These are phyloP conservation scores for Pseudopyrenochaeta lycopersici DNA, from an alignment of 2,329 filamentous ascomycete species.

Conservation along the genomic window DNA sequence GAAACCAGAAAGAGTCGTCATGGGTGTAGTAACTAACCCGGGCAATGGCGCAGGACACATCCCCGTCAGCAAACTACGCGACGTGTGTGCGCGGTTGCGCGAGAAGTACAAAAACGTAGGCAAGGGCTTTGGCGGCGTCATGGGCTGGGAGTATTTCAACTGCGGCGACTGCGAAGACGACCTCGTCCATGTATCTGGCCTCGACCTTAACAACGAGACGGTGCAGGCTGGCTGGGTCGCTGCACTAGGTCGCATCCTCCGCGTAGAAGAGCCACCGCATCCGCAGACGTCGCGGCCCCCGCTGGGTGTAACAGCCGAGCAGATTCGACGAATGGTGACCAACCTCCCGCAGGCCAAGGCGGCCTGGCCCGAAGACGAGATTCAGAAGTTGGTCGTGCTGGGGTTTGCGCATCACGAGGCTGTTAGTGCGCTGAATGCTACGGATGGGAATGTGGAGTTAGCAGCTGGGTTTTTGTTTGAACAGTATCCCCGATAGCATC, in stretches of 20 bases:
- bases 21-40: slow-evolving; percentile 83
- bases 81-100: slow-evolving; percentile 66
- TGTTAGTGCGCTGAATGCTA: slow-evolving; percentile 58
- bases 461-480: slow-evolving; percentile 60
- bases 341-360: slow-evolving; percentile 40
- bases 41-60: slow-evolving; percentile 74
- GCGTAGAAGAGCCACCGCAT: slow-evolving; percentile 38
- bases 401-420: slow-evolving; percentile 58
- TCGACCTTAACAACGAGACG: slow-evolving; percentile 36
- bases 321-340: slow-evolving; percentile 44
- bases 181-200: slow-evolving; percentile 30
- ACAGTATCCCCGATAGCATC: slow-evolving; percentile 33
- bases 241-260: slow-evolving; percentile 64
- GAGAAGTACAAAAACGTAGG: slow-evolving; percentile 62
- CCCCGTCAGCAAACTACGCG: slow-evolving; percentile 64
- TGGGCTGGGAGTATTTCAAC: slow-evolving; percentile 98
- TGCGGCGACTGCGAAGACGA: slow-evolving; percentile 53
- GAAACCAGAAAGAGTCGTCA: slow-evolving; percentile 75
- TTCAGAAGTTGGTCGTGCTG: slow-evolving; percentile 55
- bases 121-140: slow-evolving; percentile 79
- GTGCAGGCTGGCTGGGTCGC: slow-evolving; percentile 69
- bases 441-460: slow-evolving; percentile 59
- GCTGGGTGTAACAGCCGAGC: slow-evolving; percentile 38
- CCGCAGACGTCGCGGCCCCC: slow-evolving; percentile 24
- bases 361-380: slow-evolving; percentile 53